Evolutionary conservation across 2,329 filamentous ascomycete genomes (phyloP).

Genomic region (Zasmidium angulare): DNA sequence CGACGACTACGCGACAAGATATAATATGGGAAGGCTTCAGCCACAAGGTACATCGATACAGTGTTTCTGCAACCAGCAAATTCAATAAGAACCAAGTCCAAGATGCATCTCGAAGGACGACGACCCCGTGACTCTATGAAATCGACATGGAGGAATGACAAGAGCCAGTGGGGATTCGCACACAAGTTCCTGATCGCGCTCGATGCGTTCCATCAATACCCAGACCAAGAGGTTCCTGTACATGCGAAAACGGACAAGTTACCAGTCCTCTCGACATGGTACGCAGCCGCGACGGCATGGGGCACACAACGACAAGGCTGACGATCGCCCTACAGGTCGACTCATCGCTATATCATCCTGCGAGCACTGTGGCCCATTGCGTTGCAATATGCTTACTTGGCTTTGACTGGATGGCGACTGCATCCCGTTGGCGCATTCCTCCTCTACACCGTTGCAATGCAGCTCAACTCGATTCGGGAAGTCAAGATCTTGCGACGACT

Average conservation of each 20-base stretch:
- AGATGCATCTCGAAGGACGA: slow-evolving; percentile 13
- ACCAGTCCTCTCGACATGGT: slow-evolving; percentile 39
- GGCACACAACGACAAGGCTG: neutral
- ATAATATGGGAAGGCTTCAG: neutral
- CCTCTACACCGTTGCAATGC: slow-evolving; percentile 42
- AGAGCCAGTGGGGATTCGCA: slow-evolving; percentile 17
- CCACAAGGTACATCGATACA: neutral
- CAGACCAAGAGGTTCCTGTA: slow-evolving; percentile 14
- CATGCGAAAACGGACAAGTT: slow-evolving; percentile 37
- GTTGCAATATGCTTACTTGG: slow-evolving; percentile 39
- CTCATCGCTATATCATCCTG: slow-evolving; percentile 41
- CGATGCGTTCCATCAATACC: slow-evolving; percentile 15
- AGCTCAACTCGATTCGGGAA: slow-evolving; percentile 42
- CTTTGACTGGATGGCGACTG: slow-evolving; percentile 35
- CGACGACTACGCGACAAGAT: neutral
- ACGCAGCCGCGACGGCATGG: neutral
- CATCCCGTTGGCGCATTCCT: slow-evolving; percentile 33
- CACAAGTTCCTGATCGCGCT: slow-evolving; percentile 20
- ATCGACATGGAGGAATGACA: slow-evolving; percentile 24
- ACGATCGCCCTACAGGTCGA: slow-evolving; percentile 7
- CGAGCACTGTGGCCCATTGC: slow-evolving; percentile 39
- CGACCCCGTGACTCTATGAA: slow-evolving; percentile 25
- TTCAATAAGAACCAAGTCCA: slow-evolving; percentile 7
- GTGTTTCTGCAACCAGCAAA: neutral
- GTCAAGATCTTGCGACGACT: slow-evolving; percentile 39